A percentile compares a stretch with the other conserved stretches of the same genome.
phyloP scores from a whole-genome alignment of 2,329 filamentous ascomycete species.

The Colletotrichum viniferum region DNA sequence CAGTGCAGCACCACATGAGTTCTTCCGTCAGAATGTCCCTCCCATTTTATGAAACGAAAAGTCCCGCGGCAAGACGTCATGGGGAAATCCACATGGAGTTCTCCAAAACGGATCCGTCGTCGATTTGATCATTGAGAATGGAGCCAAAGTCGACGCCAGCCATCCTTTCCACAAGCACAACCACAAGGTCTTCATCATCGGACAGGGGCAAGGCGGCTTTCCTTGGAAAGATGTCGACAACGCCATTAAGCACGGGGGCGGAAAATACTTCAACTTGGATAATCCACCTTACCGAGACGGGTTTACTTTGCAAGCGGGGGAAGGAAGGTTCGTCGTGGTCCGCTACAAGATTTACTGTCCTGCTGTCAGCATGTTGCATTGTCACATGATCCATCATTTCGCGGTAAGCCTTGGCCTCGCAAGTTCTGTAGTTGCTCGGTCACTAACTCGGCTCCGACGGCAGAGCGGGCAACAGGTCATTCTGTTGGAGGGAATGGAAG shows the following conservation, averaged over 20 bases:
- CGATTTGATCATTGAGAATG: constrained; percentile 1
- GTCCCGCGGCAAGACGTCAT: background rate
- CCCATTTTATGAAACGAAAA: background rate
- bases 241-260: background rate
- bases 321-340: background rate
- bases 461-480: constrained; percentile 8
- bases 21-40: constrained; percentile 12
- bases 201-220: background rate
- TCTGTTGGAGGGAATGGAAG: constrained; percentile 5
- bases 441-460: rapidly evolving
- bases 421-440: background rate
- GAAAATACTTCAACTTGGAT: background rate
- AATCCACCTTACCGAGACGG: background rate
- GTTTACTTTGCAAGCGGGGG: background rate
- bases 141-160: background rate
- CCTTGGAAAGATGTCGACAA: background rate
- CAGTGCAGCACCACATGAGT: background rate
- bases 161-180: constrained; percentile 16
- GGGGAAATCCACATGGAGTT: background rate
- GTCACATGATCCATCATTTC: constrained; percentile 15
- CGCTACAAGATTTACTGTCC: constrained; percentile 2
- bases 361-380: constrained; percentile 6
- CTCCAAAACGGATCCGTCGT: background rate
- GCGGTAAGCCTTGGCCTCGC: background rate
- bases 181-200: constrained; percentile 7